phyloP scores from a whole-genome alignment of 768 basidiomycete species.

The Pulveroboletus sp. region DNA sequence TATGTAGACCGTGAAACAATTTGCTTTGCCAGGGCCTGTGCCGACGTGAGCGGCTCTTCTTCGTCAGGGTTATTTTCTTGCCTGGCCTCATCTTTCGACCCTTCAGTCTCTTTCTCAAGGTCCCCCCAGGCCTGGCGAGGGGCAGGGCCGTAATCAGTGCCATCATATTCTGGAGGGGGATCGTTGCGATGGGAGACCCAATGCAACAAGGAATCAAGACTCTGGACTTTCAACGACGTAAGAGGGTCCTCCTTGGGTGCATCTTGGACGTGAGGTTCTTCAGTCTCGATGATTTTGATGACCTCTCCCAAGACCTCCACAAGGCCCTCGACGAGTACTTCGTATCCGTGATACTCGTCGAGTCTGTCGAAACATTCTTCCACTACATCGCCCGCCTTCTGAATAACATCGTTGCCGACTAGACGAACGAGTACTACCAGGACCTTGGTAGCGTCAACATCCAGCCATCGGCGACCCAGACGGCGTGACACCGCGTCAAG shows the following conservation, averaged over 20 bases:
- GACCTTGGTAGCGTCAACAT: conserved; percentile 86
- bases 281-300: conserved; percentile 66
- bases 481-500: conserved; percentile 86
- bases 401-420: conserved; percentile 82
- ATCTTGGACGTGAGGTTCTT: conserved; percentile 35
- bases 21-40: conserved; percentile 74
- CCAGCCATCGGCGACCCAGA: conserved; percentile 75
- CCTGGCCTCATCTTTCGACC: conserved; percentile 16
- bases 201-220: conserved; percentile 50
- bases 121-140: conserved; percentile 58
- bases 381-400: conserved; percentile 88
- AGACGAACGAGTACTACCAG: conserved; percentile 80
- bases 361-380: conserved; percentile 97
- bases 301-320: conserved; percentile 86
- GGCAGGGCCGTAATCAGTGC: conserved; percentile 53
- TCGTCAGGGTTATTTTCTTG: conserved; percentile 31
- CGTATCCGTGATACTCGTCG: conserved; percentile 95
- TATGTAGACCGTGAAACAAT: conserved; percentile 85
- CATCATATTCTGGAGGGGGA: conserved; percentile 35
- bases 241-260: conserved; percentile 18
- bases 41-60: conserved; percentile 54
- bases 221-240: conserved; percentile 27
- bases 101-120: conserved; percentile 22
- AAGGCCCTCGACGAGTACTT: conserved; percentile 77
- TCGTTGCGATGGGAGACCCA: conserved; percentile 59